Base-by-base conservation (phyloP, 306 rosid genomes). In the Pueraria montana region DNA sequence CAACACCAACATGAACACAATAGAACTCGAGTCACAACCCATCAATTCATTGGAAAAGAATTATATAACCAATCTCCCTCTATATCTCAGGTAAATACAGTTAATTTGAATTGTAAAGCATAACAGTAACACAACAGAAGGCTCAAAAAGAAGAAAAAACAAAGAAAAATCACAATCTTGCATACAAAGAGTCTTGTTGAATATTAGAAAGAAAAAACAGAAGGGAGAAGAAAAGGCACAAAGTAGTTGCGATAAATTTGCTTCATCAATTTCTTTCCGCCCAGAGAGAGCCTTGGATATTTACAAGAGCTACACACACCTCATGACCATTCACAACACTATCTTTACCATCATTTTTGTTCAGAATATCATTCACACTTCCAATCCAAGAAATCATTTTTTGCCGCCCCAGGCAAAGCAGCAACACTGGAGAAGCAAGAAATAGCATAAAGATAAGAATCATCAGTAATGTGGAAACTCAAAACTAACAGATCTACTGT, bases 371-470 rank as follows among this genome's bases (percentile, higher is more conserved):
- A 80, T 74, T 87, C 84, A 84, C 75, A 77, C 73, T 56, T 84
- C 62, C 78, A 46, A 72, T 84, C 66, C 81, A 46, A 78, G 48
- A 46, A 56, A 71, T 90, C 90, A 89, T 34, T 89, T 88, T 77
- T 67, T 84, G 82, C 88, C 3, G 80, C 88, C 3, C 93, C 91
- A 92, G 11, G 86, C 72, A 89, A 94, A 87, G 88, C 98, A 94
- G 89, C 94, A 92, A 72, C 76, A 30, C 98, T 94, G 97, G 2
- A 88, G 82, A 64, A 85, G 46, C 52, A 74, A 81, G 24, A 50
- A 68, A 55, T 48, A 61, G 72, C 73, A 80, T 18, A 74, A 85
- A 81, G 21, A 55, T 70, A 76, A 82, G 34, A 62, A 80, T 80
- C 23, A 76, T 80, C 23, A 72, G 80, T 59, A 34, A 27, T 4